Conservation (phyloP, 2,329 filamentous ascomycete genomes). For the Stenocarpella maydis region DNA sequence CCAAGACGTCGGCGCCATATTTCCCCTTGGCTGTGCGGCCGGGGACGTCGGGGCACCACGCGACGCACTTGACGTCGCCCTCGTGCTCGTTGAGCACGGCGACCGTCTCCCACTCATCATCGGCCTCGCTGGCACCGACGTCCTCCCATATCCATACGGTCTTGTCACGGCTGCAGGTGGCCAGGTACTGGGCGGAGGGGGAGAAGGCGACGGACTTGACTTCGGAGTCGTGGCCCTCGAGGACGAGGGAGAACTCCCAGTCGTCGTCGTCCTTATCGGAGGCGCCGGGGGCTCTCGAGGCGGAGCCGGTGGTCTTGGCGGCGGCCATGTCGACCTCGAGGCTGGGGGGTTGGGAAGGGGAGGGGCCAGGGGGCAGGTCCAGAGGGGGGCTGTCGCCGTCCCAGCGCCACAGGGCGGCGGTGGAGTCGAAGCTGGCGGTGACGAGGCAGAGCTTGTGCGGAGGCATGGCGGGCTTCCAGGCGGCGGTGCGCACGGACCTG, state of each 20-base stretch:
- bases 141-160: constrained; percentile 99
- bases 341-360: constrained; percentile 37
- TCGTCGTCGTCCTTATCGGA: constrained; percentile 63
- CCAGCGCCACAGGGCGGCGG: constrained; percentile 83
- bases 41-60: constrained; percentile 81
- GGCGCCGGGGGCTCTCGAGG: constrained; percentile 43
- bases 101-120: constrained; percentile 96
- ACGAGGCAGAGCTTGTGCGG: constrained; percentile 77
- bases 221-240: constrained; percentile 95
- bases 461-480: constrained; percentile 82
- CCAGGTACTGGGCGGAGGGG: constrained; percentile 78
- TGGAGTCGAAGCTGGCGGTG: constrained; percentile 93
- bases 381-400: constrained; percentile 54
- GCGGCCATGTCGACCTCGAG: constrained; percentile 55
- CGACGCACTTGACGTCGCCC: constrained; percentile 92
- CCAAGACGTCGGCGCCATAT: constrained; percentile 76
- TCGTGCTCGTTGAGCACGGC: constrained; percentile 95
- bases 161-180: constrained; percentile 92
- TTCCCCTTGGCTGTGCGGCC: constrained; percentile 54
- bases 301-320: constrained; percentile 38
- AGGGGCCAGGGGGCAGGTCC: constrained; percentile 35
- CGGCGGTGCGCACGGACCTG: constrained; percentile 82
- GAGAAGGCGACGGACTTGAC: constrained; percentile 83
- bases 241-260: constrained; percentile 90
- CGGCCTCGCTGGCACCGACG: constrained; percentile 73